Base-by-base conservation (phyloP, 2,329 filamentous ascomycete species). In the Drechmeria coniospora region DNA sequence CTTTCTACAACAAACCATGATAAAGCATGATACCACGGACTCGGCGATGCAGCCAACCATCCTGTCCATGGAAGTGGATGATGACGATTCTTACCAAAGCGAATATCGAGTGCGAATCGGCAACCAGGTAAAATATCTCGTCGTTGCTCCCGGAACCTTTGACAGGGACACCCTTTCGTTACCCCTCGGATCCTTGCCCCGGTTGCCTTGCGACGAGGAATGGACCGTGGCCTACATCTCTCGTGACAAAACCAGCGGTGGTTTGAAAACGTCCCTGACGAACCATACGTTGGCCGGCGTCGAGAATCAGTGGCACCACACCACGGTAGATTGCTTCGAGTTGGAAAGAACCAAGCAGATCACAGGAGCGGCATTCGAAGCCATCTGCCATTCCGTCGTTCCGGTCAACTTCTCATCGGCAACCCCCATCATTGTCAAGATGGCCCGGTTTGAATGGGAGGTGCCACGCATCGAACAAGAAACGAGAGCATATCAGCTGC, bases 361-460 rank as follows among this genome's bases (percentile, higher is more conserved):
- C 30, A 46, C 39, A 14, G 35, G 36, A 35, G 36, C 30, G 36
- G 31, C 33, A 27, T 42, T 43, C 31, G 39, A 46, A 37, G 40
- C 38, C 32, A n/a, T 27, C 26, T 38, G 21, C 30, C 32, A 41
- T 32, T 34, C 35, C 13, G 32, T 29, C 25, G 29, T 36, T 10
- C 18, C 18, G 10, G 10, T 20, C 18, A 20, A 6, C 10, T 10
- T 20, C 32, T 31, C 15, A 36, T 12, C 25, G 14, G n/a, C 21
- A 30, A 10, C 24, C n/a, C 23, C 25, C 17, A 17, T 23, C 10
- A 23, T 54, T 28, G 44, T 45, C 29, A 51, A 50, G 32, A 45
- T 48, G 32, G 46, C 47, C 19, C 40, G 46, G 26, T 51, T 50
- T 21, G 39, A 45, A 29, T 50, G 43, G 47, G 45, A 51, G 34